These are phyloP conservation scores for Rhodamnia argentea DNA, from an alignment of 345 rosid genomes.

Conservation along the genomic window DNA sequence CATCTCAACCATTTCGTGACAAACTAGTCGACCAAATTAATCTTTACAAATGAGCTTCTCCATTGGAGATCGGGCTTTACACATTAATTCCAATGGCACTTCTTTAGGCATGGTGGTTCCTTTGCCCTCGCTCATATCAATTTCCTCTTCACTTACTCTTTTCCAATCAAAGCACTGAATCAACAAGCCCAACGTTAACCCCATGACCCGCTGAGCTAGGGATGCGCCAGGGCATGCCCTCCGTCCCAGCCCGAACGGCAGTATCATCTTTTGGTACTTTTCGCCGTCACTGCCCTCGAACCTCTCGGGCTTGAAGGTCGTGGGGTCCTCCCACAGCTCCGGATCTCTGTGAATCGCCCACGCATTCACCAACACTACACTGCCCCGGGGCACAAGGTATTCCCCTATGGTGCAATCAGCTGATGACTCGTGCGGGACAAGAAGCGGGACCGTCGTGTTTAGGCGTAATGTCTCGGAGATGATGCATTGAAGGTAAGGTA, in stretches of 20 bases:
- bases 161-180: conserved; percentile 14
- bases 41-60: neutral
- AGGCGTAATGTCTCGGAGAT: conserved; percentile 33
- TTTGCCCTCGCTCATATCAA: conserved; percentile 7
- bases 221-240: neutral
- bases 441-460: conserved; percentile 20
- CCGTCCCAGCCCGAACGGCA: conserved; percentile 13
- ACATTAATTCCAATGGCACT: conserved; percentile 1
- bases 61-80: conserved; percentile 2
- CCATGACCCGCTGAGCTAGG: conserved; percentile 6
- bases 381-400: conserved; percentile 23
- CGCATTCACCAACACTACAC: conserved; percentile 14
- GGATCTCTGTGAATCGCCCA: conserved; percentile 29
- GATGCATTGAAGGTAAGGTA: conserved; percentile 25
- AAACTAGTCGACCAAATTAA: neutral
- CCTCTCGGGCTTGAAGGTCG: conserved; percentile 14
- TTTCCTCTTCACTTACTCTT: neutral
- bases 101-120: conserved; percentile 4
- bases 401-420: conserved; percentile 24
- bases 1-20: neutral
- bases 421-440: conserved; percentile 23
- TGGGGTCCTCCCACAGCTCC: conserved; percentile 17
- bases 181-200: conserved; percentile 5
- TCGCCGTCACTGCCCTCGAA: neutral
- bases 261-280: neutral